Evolutionary conservation across 176 grass and related monocot species (phyloP).

Genomic region (Aegilops bicornis): DNA sequence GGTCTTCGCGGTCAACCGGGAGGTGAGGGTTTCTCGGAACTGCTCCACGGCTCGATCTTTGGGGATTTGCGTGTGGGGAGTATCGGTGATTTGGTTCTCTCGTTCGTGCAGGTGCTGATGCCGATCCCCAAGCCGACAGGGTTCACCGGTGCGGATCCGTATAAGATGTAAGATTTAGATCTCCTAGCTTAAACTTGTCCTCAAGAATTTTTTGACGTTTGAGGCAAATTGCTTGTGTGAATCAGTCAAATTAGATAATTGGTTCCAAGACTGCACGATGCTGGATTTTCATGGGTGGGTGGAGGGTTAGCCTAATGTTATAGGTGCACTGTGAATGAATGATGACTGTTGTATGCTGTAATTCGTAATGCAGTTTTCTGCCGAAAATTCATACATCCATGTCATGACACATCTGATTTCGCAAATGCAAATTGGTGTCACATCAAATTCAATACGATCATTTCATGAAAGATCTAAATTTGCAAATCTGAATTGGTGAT

Average conservation of each 20-base stretch:
- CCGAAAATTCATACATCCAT: background rate
- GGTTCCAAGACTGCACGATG: background rate
- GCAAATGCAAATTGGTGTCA: background rate
- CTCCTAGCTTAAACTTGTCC: background rate
- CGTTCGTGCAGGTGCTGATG: slow-evolving; percentile 77
- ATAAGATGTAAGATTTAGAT: slow-evolving; percentile 62
- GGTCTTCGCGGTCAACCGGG: slow-evolving; percentile 80
- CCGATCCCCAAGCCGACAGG: slow-evolving; percentile 84
- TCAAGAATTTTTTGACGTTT: background rate
- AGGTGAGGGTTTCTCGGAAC: slow-evolving; percentile 54
- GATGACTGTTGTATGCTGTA: background rate
- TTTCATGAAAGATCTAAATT: slow-evolving; percentile 3
- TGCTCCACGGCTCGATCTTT: background rate
- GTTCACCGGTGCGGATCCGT: slow-evolving; percentile 92
- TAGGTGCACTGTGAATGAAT: background rate
- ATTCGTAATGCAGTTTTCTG: background rate
- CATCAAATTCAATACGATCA: background rate
- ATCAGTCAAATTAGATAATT: background rate
- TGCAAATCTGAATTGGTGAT: slow-evolving; percentile 16
- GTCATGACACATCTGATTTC: background rate
- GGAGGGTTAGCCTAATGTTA: background rate
- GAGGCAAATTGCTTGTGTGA: background rate
- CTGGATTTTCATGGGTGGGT: background rate
- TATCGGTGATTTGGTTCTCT: slow-evolving; percentile 19
- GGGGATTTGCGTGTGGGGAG: background rate